A percentile compares a stretch with the other conserved stretches of the same genome.
Evolutionary conservation across 495 filamentous ascomycete species (phyloP).

Genomic region (Hypoxylon fragiforme): DNA sequence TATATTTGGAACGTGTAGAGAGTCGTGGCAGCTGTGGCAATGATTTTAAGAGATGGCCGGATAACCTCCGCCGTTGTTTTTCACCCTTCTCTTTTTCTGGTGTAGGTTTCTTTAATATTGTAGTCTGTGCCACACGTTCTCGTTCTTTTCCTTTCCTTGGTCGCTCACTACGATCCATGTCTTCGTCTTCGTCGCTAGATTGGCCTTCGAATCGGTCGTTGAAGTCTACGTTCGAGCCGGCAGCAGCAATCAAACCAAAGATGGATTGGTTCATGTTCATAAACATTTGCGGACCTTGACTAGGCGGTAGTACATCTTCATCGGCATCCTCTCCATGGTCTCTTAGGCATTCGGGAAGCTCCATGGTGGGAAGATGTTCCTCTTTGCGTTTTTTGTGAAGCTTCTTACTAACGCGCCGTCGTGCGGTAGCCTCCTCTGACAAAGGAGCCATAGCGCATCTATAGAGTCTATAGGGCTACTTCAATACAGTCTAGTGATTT

Average conservation of each 20-base stretch:
- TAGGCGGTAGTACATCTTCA: conserved; percentile 72
- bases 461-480: no score
- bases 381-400: conserved; percentile 63
- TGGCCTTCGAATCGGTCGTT: conserved; percentile 78
- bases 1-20: conserved; percentile 41
- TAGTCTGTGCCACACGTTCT: conserved; percentile 43
- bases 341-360: conserved; percentile 76
- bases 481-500: conserved; percentile 1
- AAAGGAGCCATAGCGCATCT: conserved; percentile 27
- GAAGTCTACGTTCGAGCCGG: conserved; percentile 78
- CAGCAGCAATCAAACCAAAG: conserved; percentile 92
- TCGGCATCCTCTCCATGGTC: conserved; percentile 66
- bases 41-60: conserved; percentile 64
- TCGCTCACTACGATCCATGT: conserved; percentile 40
- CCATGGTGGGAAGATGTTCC: conserved; percentile 63
- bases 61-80: conserved; percentile 60
- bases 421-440: conserved; percentile 21
- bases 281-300: conserved; percentile 50
- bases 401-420: conserved; percentile 50
- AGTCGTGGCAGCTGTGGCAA: conserved; percentile 54
- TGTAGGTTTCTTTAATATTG: conserved; percentile 34
- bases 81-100: conserved; percentile 30
- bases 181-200: conserved; percentile 78
- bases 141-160: conserved; percentile 18
- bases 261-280: conserved; percentile 92